A percentile compares a stretch with the other conserved stretches of the same genome.
These are phyloP conservation scores for Echria macrotheca DNA, from an alignment of 495 filamentous ascomycete species.

Conservation along the genomic window DNA sequence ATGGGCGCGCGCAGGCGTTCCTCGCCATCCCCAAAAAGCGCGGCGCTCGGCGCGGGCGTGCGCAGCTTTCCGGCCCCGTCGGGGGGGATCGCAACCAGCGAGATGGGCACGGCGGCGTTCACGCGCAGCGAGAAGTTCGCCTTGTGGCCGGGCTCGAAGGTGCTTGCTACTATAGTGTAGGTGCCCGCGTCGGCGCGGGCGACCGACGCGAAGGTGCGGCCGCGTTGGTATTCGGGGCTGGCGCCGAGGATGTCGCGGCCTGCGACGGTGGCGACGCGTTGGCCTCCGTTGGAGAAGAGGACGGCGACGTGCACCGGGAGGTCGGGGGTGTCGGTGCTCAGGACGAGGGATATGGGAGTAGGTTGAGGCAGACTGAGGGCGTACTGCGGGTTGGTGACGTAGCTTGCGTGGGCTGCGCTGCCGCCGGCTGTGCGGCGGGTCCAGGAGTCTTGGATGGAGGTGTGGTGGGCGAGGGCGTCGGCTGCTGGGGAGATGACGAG, in stretches of 20 bases:
- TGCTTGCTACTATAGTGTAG: slow-evolving; percentile 84
- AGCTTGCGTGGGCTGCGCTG: slow-evolving; percentile 66
- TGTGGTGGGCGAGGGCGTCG: slow-evolving; percentile 51
- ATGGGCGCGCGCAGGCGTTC: slow-evolving; percentile 51
- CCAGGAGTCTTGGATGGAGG: slow-evolving; percentile 59
- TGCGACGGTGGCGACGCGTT: slow-evolving; percentile 59
- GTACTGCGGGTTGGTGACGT: slow-evolving; percentile 83
- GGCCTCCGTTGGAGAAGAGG: slow-evolving; percentile 62
- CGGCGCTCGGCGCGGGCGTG: slow-evolving; percentile 43
- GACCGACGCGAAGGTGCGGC: slow-evolving; percentile 63
- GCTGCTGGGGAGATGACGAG: slow-evolving; percentile 55
- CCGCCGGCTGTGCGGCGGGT: slow-evolving; percentile 76
- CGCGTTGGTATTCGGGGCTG: slow-evolving; percentile 78
- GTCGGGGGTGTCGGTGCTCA: slow-evolving; percentile 54
- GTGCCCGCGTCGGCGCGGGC: slow-evolving; percentile 54
- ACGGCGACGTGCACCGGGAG: slow-evolving; percentile 80
- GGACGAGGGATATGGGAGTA: slow-evolving; percentile 61
- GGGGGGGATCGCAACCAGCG: slow-evolving; percentile 49
- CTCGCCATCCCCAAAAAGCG: slow-evolving; percentile 43
- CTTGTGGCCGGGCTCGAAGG: slow-evolving; percentile 73
- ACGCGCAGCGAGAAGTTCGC: slow-evolving; percentile 72
- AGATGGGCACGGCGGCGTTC: slow-evolving; percentile 50
- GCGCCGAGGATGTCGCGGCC: slow-evolving; percentile 72
- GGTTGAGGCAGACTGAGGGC: slow-evolving; percentile 50
- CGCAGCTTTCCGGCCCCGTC: slow-evolving; percentile 66